Evolutionary conservation across 305 asterid genomes (phyloP).

Genomic region (Withania somnifera): DNA sequence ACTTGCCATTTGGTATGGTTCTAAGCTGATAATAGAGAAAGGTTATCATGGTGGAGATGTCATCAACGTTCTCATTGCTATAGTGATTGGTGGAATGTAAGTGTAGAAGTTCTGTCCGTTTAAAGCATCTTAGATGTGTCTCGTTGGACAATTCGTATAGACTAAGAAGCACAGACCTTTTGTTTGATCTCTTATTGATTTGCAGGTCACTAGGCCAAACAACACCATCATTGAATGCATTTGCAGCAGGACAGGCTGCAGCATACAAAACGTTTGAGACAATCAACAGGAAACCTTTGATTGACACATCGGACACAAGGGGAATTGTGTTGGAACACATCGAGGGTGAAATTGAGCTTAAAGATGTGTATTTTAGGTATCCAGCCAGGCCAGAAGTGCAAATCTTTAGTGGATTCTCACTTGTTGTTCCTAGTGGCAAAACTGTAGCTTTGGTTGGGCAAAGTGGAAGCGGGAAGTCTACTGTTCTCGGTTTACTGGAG

Average conservation of each 20-base stretch:
- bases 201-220: constrained; percentile 58
- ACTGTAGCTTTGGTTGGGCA: constrained; percentile 69
- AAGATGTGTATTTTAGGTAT: constrained; percentile 44
- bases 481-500: constrained; percentile 60
- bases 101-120: background rate
- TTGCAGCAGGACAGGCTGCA: constrained; percentile 57
- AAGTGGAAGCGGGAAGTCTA: constrained; percentile 71
- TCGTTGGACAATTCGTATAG: background rate
- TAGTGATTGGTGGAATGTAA: constrained; percentile 68
- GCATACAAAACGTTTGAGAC: constrained; percentile 71
- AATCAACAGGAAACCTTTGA: constrained; percentile 40
- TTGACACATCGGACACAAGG: constrained; percentile 29
- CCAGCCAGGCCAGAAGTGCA: constrained; percentile 59
- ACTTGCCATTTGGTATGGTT: constrained; percentile 60
- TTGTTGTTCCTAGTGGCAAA: constrained; percentile 36
- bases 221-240: constrained; percentile 44
- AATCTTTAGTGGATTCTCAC: constrained; percentile 44
- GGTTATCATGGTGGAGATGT: constrained; percentile 56
- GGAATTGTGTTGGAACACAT: constrained; percentile 33
- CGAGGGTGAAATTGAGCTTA: constrained; percentile 50
- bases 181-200: background rate
- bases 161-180: background rate
- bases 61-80: constrained; percentile 43
- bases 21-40: constrained; percentile 22
- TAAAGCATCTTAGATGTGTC: background rate